Percentiles rank a stretch among this genome's conserved stretches.
Evolutionary conservation across 148 eudicot genomes (phyloP).

Genomic region (Heliamphora exappendiculata): DNA sequence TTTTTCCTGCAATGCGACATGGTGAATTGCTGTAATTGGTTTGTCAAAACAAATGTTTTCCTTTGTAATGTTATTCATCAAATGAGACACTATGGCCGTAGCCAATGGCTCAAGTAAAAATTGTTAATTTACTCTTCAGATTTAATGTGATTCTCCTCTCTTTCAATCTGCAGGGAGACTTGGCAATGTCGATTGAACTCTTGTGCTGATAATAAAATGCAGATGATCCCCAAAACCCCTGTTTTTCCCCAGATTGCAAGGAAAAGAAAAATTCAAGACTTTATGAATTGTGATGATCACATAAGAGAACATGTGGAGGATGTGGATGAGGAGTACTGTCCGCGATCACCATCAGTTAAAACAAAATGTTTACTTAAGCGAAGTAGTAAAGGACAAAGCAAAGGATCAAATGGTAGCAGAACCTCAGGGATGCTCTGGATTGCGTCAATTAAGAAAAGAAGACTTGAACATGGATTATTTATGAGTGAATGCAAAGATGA

Average conservation of each 20-base stretch:
- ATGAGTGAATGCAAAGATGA: slow-evolving; percentile 14
- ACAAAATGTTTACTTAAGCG: slow-evolving; percentile 5
- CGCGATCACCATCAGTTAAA: not conserved
- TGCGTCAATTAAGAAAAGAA: slow-evolving; percentile 7
- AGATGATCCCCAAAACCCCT: not conserved
- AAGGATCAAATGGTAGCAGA: slow-evolving; percentile 10
- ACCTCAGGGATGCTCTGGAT: not conserved
- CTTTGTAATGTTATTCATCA: not conserved
- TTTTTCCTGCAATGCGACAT: not conserved
- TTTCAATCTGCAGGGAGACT: slow-evolving; percentile 6
- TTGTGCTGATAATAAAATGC: not conserved
- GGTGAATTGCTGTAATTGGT: not conserved
- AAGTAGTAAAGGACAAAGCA: slow-evolving; percentile 1
- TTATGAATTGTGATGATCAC: not conserved
- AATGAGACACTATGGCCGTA: not conserved
- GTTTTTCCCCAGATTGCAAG: not conserved
- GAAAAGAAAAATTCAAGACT: not conserved
- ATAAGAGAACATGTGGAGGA: not conserved
- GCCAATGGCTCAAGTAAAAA: not conserved
- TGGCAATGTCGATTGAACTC: slow-evolving; percentile 10
- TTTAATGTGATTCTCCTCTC: not conserved
- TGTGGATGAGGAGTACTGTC: not conserved
- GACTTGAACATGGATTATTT: not conserved
- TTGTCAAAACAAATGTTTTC: not conserved
- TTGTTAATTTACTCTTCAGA: not conserved